These are phyloP conservation scores for Rhododendron simsii DNA, from an alignment of 148 eudicot species.

Conservation along the genomic window DNA sequence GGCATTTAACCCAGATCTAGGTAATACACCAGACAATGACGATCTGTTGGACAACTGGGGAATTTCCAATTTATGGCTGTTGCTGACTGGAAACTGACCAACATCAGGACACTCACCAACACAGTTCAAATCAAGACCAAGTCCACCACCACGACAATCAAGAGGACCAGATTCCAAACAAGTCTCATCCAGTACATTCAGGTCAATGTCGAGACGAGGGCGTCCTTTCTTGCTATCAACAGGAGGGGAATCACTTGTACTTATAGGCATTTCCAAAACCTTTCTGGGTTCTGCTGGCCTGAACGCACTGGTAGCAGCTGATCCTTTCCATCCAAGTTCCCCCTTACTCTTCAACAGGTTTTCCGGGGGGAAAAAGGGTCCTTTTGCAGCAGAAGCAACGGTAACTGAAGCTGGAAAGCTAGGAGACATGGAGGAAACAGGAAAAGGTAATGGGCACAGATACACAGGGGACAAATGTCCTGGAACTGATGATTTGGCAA, in stretches of 20 bases:
- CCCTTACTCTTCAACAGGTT: constrained; percentile 51
- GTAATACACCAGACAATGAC: constrained; percentile 21
- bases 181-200: constrained; percentile 75
- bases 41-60: constrained; percentile 4
- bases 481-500: constrained; percentile 14
- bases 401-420: constrained; percentile 23
- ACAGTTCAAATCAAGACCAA: constrained; percentile 82
- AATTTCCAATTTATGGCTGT: constrained; percentile 31
- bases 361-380: constrained; percentile 65
- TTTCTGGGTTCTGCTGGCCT: constrained; percentile 94
- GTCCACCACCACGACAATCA: constrained; percentile 35
- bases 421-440: constrained; percentile 14
- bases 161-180: constrained; percentile 19
- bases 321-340: constrained; percentile 87
- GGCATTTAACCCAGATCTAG: constrained; percentile 31
- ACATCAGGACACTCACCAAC: constrained; percentile 53
- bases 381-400: constrained; percentile 71
- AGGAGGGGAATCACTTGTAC: constrained; percentile 19
- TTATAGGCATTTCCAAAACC: constrained; percentile 28
- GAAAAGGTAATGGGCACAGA: constrained; percentile 22
- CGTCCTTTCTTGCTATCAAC: constrained; percentile 48
- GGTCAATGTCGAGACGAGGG: constrained; percentile 60
- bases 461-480: neutral
- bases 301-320: constrained; percentile 95
- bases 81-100: constrained; percentile 39